A percentile compares a stretch with the other conserved stretches of the same genome.
Conservation (phyloP, 306 rosid species). For the Ceratonia siliqua region DNA sequence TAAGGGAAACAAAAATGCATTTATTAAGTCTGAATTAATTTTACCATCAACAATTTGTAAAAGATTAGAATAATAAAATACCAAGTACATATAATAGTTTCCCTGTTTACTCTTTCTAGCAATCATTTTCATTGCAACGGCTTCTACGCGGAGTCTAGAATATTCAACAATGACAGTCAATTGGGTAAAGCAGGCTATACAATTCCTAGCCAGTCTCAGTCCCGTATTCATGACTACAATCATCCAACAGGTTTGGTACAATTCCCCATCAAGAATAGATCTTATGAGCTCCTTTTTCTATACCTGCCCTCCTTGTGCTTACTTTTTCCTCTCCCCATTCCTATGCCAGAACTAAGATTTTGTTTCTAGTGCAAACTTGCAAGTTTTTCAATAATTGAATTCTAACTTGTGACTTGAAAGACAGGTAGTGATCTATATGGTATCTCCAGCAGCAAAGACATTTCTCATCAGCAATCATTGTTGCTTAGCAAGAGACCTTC, state of each 20-base stretch:
- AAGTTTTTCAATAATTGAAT: background rate
- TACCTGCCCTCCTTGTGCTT: conserved; percentile 12
- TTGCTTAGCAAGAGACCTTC: conserved; percentile 37
- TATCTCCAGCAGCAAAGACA: conserved; percentile 29
- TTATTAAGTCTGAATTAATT: too few species aligned
- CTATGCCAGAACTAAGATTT: background rate
- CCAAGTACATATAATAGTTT: background rate
- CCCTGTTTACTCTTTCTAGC: background rate
- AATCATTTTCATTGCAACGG: conserved; percentile 33
- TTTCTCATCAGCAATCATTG: conserved; percentile 44
- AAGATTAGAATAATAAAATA: background rate
- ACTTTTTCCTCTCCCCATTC: conserved; percentile 15
- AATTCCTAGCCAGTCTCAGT: conserved; percentile 31
- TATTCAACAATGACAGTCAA: conserved; percentile 43
- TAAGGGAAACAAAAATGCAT: too few species aligned
- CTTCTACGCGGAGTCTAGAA: conserved; percentile 40
- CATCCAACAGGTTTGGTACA: conserved; percentile 54
- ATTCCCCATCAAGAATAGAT: conserved; percentile 22
- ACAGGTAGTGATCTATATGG: conserved; percentile 39
- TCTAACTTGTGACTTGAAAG: background rate
- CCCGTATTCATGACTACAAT: conserved; percentile 31
- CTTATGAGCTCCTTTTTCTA: conserved; percentile 24
- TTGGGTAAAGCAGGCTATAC: conserved; percentile 37
- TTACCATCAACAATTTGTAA: background rate
- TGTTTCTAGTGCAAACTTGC: conserved; percentile 6